Evolutionary conservation across 176 grass and related monocot genomes (phyloP).

Genomic region (Phyllostachys edulis): DNA sequence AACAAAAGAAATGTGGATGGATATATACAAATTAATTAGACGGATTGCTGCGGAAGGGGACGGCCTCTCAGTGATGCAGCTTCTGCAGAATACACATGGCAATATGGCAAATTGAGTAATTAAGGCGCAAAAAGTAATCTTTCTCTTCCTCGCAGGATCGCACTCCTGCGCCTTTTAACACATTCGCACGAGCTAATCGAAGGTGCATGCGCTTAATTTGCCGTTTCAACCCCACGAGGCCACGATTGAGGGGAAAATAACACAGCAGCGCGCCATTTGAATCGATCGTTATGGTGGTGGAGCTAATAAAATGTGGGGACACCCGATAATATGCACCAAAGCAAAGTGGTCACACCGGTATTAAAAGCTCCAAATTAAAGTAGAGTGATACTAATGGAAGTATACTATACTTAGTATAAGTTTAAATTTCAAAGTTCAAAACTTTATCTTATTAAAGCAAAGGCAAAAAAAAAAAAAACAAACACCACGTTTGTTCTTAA

Average conservation of each 20-base stretch:
- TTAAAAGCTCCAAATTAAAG: not conserved
- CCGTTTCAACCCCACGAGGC: not conserved
- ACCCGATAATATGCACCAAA: not conserved
- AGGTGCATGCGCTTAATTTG: constrained; percentile 5
- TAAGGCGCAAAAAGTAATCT: not conserved
- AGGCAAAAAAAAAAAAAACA: no score
- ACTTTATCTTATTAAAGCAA: no score
- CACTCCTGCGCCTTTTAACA: not conserved
- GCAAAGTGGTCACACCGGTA: not conserved
- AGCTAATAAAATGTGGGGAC: not conserved
- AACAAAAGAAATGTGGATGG: not conserved
- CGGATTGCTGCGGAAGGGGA: not conserved
- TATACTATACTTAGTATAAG: not conserved
- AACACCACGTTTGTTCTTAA: no score
- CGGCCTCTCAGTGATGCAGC: not conserved
- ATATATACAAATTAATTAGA: not conserved
- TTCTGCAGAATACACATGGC: not conserved
- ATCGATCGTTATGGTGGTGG: not conserved
- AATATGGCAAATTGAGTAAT: no score
- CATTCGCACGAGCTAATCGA: not conserved
- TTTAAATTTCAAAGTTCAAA: not conserved
- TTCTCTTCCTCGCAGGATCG: constrained; percentile 11
- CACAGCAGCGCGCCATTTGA: not conserved
- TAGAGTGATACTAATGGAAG: not conserved
- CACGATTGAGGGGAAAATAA: not conserved